phyloP scores from a whole-genome alignment of 2,329 filamentous ascomycete genomes.

The Neonectria hederae region DNA sequence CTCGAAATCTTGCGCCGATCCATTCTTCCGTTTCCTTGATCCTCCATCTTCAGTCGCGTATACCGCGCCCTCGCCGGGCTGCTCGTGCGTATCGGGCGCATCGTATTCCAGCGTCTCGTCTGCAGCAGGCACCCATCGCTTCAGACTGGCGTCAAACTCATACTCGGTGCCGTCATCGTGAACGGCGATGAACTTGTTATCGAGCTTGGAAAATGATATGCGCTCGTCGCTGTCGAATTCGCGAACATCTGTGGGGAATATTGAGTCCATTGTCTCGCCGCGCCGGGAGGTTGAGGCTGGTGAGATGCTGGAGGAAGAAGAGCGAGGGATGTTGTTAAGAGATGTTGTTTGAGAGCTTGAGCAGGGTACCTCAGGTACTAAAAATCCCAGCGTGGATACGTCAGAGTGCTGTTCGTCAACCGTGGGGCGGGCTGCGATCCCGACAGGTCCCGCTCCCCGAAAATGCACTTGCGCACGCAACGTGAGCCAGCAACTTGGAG shows the following conservation, averaged over 20 bases:
- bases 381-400: slow-evolving; percentile 32
- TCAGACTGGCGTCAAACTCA: slow-evolving; percentile 77
- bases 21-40: slow-evolving; percentile 56
- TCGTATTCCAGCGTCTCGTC: slow-evolving; percentile 54
- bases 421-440: slow-evolving; percentile 28
- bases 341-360: slow-evolving; percentile 20
- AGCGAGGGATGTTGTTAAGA: slow-evolving; percentile 12
- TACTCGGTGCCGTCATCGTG: slow-evolving; percentile 86
- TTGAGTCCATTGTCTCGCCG: slow-evolving; percentile 42
- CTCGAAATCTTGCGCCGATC: slow-evolving; percentile 50
- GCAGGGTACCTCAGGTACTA: slow-evolving; percentile 26
- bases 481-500: slow-evolving; percentile 4
- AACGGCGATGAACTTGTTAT: slow-evolving; percentile 84
- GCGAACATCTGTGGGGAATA: slow-evolving; percentile 68
- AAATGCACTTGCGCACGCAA: not conserved
- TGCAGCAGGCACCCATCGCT: slow-evolving; percentile 78
- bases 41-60: slow-evolving; percentile 39
- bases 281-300: not conserved
- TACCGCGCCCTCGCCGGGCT: slow-evolving; percentile 39
- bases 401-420: slow-evolving; percentile 29
- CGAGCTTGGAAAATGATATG: slow-evolving; percentile 86
- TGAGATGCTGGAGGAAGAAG: slow-evolving; percentile 1
- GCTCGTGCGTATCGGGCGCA: slow-evolving; percentile 51
- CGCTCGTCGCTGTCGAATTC: slow-evolving; percentile 82
- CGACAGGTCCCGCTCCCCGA: slow-evolving; percentile 16